Percentiles rank a stretch among this genome's conserved stretches.
Evolutionary conservation across 169 alveolate species (phyloP).

Genomic region (Cryptosporidium sp.): DNA sequence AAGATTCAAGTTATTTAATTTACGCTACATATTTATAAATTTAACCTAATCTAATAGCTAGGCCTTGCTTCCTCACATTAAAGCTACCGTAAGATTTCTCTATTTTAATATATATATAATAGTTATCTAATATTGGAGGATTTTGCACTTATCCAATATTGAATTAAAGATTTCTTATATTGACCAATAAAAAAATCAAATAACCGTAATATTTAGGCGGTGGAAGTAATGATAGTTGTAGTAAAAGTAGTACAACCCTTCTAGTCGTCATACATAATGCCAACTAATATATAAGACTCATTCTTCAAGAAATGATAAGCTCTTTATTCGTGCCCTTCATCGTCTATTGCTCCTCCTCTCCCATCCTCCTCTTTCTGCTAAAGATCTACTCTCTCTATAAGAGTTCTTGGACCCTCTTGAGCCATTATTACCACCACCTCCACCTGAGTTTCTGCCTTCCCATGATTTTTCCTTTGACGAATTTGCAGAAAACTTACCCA

Average conservation of each 20-base stretch:
- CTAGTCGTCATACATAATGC: not conserved
- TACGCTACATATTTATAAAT: too few relatives aligned
- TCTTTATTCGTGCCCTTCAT: not conserved
- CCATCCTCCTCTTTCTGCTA: constrained; percentile 70
- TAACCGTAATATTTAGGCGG: not conserved
- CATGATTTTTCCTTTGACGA: constrained; percentile 24
- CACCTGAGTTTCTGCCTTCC: constrained; percentile 23
- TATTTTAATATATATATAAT: too few relatives aligned
- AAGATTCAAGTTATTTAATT: too few relatives aligned
- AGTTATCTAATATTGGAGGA: not conserved
- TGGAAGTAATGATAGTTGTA: not conserved
- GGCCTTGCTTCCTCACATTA: not conserved
- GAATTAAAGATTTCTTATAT: not conserved
- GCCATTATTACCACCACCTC: constrained; percentile 5
- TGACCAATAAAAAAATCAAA: too few relatives aligned
- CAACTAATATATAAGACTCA: not conserved
- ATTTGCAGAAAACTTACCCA: constrained; percentile 19
- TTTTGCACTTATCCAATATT: not conserved
- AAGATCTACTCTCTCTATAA: constrained; percentile 50
- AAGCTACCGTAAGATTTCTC: not conserved
- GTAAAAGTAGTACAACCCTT: not conserved
- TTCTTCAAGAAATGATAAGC: not conserved
- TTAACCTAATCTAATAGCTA: not conserved
- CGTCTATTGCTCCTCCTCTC: constrained; percentile 58
- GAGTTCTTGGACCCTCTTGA: constrained; percentile 42